These are phyloP conservation scores for Zymoseptoria pseudotritici DNA, from an alignment of 2,329 filamentous ascomycete species.

Conservation along the genomic window DNA sequence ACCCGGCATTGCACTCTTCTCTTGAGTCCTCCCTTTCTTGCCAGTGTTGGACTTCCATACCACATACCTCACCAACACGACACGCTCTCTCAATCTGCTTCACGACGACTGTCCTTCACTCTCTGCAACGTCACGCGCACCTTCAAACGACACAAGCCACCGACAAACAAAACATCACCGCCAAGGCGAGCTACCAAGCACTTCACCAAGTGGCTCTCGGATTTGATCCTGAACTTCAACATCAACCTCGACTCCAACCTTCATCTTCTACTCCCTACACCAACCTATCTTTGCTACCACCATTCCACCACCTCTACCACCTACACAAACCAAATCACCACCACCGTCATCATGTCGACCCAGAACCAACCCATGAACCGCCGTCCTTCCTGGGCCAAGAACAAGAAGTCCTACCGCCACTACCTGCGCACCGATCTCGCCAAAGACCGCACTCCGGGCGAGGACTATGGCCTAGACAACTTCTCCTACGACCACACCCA, in stretches of 20 bases:
- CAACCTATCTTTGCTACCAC: background rate
- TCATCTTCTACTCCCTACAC: background rate
- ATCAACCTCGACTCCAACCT: background rate
- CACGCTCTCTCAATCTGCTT: background rate
- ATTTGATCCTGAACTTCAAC: background rate
- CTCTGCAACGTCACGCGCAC: background rate
- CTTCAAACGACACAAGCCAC: background rate
- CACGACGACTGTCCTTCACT: constrained; percentile 3
- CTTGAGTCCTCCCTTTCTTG: background rate
- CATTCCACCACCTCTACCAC: background rate
- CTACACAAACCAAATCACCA: background rate
- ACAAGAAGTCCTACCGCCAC: constrained; percentile 16
- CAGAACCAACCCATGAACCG: constrained; percentile 19
- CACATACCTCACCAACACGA: background rate
- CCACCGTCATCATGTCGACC: constrained; percentile 2
- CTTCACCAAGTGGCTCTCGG: background rate
- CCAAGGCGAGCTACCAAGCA: background rate
- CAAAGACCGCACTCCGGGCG: constrained; percentile 14
- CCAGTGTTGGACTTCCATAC: background rate
- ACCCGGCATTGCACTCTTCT: background rate
- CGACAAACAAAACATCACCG: background rate
- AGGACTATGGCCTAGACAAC: constrained; percentile 24
- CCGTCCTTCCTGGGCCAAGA: constrained; percentile 24
- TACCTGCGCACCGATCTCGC: constrained; percentile 19
- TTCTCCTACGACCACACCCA: constrained; percentile 32